Evolutionary conservation across 345 rosid genomes (phyloP).

Genomic region (Hibiscus tridactylites): DNA sequence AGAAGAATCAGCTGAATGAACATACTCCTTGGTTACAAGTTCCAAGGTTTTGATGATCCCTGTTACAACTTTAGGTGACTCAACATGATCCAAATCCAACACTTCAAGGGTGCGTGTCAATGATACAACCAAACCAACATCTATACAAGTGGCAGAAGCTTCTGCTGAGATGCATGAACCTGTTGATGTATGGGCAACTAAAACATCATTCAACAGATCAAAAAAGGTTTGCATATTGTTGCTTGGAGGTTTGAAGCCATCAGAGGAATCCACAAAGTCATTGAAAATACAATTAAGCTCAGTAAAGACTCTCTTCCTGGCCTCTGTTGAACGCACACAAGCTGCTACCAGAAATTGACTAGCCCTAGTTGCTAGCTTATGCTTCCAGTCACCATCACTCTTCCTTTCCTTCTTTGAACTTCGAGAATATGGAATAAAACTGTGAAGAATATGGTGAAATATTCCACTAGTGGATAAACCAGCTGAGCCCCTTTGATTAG

Average conservation of each 20-base stretch:
- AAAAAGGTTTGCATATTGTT: conserved; percentile 56
- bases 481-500: conserved; percentile 40
- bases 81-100: conserved; percentile 77
- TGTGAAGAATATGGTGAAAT: conserved; percentile 73
- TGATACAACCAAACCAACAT: conserved; percentile 77
- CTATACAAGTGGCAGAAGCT: conserved; percentile 84
- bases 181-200: conserved; percentile 72
- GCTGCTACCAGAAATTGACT: conserved; percentile 82
- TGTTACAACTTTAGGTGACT: conserved; percentile 79
- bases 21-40: conserved; percentile 88
- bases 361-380: conserved; percentile 71
- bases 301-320: conserved; percentile 70
- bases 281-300: conserved; percentile 61
- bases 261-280: conserved; percentile 54
- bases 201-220: conserved; percentile 82
- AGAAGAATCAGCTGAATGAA: conserved; percentile 49
- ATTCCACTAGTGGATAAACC: conserved; percentile 47
- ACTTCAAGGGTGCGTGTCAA: conserved; percentile 73
- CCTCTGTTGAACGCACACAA: conserved; percentile 86
- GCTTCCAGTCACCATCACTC: conserved; percentile 80
- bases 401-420: conserved; percentile 61
- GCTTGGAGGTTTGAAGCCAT: conserved; percentile 51
- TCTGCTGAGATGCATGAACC: conserved; percentile 77
- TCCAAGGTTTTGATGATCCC: conserved; percentile 81
- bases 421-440: conserved; percentile 58